Evolutionary conservation across 139 green algal species (phyloP).

Genomic region (Chlamydomonas sp.): DNA sequence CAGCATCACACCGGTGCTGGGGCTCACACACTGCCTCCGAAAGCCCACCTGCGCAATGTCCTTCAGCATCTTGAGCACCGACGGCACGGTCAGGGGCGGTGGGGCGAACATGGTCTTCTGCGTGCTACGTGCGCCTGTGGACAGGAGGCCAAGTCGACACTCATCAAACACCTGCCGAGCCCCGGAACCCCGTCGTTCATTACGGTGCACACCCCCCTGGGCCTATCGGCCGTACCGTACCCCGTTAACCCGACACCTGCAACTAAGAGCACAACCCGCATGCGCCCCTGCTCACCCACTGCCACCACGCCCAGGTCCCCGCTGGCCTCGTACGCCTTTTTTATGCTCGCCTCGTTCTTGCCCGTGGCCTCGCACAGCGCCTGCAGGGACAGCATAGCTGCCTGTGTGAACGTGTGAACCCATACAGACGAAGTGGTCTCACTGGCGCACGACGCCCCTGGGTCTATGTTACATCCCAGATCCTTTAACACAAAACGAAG

Average conservation of each 20-base stretch:
- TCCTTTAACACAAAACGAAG: too few species aligned
- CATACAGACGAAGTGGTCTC: too few species aligned
- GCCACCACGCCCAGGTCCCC: conserved; percentile 95
- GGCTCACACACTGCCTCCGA: not conserved
- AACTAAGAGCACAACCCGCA: not conserved
- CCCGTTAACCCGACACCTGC: too few species aligned
- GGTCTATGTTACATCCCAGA: too few species aligned
- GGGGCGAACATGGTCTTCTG: conserved; percentile 65
- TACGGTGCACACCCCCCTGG: too few species aligned
- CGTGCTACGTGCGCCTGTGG: conserved; percentile 41
- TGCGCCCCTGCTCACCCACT: conserved; percentile 26
- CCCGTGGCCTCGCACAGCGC: conserved; percentile 87
- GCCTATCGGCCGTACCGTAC: too few species aligned
- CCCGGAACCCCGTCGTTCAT: too few species aligned
- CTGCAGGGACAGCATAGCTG: conserved; percentile 45
- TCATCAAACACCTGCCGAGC: too few species aligned
- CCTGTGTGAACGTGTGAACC: too few species aligned
- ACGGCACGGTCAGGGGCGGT: conserved; percentile 61
- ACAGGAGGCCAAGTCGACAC: not conserved
- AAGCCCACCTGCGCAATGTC: conserved; percentile 71
- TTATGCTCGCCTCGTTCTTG: conserved; percentile 86
- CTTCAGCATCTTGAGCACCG: conserved; percentile 74
- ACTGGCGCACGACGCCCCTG: too few species aligned
- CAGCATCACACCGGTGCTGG: too few species aligned
- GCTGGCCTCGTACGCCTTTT: conserved; percentile 80